Evolutionary conservation across 768 basidiomycete species (phyloP).

Genomic region (Lactarius sp.): DNA sequence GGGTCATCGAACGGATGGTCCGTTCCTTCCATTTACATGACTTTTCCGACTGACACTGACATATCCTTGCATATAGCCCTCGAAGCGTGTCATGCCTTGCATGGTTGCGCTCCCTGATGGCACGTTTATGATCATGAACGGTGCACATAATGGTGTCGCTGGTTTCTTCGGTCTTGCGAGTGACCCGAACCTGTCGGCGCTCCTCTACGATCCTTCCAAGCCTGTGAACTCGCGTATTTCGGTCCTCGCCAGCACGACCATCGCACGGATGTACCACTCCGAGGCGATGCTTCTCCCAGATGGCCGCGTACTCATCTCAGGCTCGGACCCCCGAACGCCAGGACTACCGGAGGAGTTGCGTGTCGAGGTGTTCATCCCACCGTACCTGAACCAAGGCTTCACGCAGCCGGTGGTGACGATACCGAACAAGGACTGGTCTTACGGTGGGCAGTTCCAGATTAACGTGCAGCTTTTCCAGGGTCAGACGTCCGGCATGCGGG

Average conservation of each 20-base stretch:
- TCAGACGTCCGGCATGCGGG: slow-evolving; percentile 44
- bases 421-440: background rate
- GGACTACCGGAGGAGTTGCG: slow-evolving; percentile 75
- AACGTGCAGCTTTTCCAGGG: slow-evolving; percentile 40
- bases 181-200: slow-evolving; percentile 56
- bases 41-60: background rate
- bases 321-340: slow-evolving; percentile 62
- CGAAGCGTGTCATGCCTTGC: slow-evolving; percentile 36
- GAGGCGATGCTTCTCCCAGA: slow-evolving; percentile 71
- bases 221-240: slow-evolving; percentile 59
- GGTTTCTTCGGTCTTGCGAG: slow-evolving; percentile 43
- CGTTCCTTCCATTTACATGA: slow-evolving; percentile 41
- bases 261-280: slow-evolving; percentile 75
- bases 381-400: slow-evolving; percentile 66
- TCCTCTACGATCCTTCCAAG: slow-evolving; percentile 64
- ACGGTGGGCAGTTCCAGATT: slow-evolving; percentile 48
- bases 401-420: slow-evolving; percentile 60
- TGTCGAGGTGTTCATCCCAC: slow-evolving; percentile 78
- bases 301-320: slow-evolving; percentile 69
- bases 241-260: slow-evolving; percentile 60
- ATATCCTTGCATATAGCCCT: background rate
- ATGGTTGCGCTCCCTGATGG: slow-evolving; percentile 68
- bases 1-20: slow-evolving; percentile 79
- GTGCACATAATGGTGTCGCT: slow-evolving; percentile 62
- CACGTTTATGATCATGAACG: slow-evolving; percentile 71